Percentiles rank a stretch among this genome's conserved stretches.
Conservation (phyloP, 2,329 filamentous ascomycete genomes). For the Trichoderma atroviride region DNA sequence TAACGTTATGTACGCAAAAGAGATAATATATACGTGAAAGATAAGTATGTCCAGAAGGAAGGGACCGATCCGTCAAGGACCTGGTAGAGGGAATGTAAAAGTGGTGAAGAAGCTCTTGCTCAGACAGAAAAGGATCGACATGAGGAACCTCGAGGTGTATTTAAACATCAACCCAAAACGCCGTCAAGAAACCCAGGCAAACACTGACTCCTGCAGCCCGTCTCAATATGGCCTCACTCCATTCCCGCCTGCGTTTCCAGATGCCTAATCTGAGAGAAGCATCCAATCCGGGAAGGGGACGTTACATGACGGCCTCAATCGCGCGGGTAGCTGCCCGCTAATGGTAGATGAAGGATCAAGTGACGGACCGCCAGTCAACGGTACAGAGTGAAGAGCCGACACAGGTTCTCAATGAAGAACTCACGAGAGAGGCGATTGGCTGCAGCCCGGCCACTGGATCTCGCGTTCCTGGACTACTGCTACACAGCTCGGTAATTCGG, state of each 20-base stretch:
- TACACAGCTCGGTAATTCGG: constrained; percentile 25
- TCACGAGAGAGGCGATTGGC: constrained; percentile 13
- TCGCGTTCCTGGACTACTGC: constrained; percentile 24
- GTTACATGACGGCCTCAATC: constrained; percentile 16
- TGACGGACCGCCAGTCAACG: constrained; percentile 4
- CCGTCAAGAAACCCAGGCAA: background rate
- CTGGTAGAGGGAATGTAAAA: background rate
- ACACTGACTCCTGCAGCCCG: background rate
- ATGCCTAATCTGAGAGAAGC: constrained; percentile 9
- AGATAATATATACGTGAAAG: constrained; percentile 17
- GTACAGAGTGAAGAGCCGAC: constrained; percentile 2
- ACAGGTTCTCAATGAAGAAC: constrained; percentile 19
- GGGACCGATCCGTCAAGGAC: constrained; percentile 22
- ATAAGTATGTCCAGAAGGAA: constrained; percentile 12
- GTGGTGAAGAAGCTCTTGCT: constrained; percentile 17
- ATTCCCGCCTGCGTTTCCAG: background rate
- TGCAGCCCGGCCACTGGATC: constrained; percentile 7
- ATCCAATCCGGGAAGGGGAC: constrained; percentile 19
- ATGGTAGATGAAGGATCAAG: constrained; percentile 24
- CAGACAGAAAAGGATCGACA: background rate
- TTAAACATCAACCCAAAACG: background rate
- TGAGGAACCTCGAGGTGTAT: background rate
- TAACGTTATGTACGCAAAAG: constrained; percentile 1
- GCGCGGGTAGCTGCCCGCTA: constrained; percentile 1
- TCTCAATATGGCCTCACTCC: constrained; percentile 2